phyloP scores from a whole-genome alignment of 2,329 filamentous ascomycete genomes.

The Cordyceps cateniannulata region DNA sequence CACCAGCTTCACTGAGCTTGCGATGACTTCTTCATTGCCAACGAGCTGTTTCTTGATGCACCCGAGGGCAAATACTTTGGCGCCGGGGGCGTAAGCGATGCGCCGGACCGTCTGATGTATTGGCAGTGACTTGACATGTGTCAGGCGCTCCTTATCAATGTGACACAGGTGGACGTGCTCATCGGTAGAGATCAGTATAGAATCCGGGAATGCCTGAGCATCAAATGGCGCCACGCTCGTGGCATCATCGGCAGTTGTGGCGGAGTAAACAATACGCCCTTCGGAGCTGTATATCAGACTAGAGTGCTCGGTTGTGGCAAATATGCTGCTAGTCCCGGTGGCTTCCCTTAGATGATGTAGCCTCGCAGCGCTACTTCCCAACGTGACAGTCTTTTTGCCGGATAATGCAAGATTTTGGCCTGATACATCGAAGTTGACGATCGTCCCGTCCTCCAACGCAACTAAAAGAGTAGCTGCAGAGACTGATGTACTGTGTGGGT shows the following conservation, averaged over 20 bases:
- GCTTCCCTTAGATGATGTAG: conserved; percentile 70
- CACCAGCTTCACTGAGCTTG: conserved; percentile 78
- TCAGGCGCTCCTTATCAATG: conserved; percentile 79
- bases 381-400: conserved; percentile 70
- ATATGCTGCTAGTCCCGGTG: conserved; percentile 68
- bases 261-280: conserved; percentile 83
- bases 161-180: conserved; percentile 70
- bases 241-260: conserved; percentile 83
- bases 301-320: conserved; percentile 89
- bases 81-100: conserved; percentile 73
- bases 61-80: conserved; percentile 80
- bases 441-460: conserved; percentile 86
- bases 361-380: conserved; percentile 78
- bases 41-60: conserved; percentile 71
- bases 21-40: conserved; percentile 66
- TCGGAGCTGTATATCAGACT: conserved; percentile 89
- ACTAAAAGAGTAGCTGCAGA: conserved; percentile 67
- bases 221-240: conserved; percentile 78
- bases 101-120: conserved; percentile 79
- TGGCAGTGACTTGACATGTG: conserved; percentile 75
- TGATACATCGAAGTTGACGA: conserved; percentile 75
- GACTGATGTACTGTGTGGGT: conserved; percentile 49
- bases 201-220: conserved; percentile 69
- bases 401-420: conserved; percentile 55
- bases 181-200: conserved; percentile 74